Base-by-base conservation (phyloP, 1,284 basidiomycete genomes). In the Mrakiaceae sp. region DNA sequence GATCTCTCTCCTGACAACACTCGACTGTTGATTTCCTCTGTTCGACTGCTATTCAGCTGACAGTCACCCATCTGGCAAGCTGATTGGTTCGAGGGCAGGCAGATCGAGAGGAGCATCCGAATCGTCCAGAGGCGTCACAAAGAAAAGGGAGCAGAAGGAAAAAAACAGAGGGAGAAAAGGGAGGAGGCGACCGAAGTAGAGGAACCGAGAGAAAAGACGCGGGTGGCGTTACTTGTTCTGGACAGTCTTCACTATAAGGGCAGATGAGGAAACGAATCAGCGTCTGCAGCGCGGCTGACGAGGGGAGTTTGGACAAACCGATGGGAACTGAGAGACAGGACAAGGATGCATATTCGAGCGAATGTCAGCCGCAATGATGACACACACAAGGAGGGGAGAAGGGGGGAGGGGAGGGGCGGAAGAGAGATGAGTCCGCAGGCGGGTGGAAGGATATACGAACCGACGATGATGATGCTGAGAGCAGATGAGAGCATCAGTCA, bases 241-340 rank as follows among this genome's bases (percentile, higher is more conserved):
- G 62, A 63, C 62, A 43, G 65, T 51, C 62, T 66, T 66, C 57
- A 66, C 65, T 39, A 66, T 66, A 5, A 62, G 65, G 39, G 63
- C 62, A 57, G 48, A 8, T 53, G 44, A 8, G 42, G 40, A 40
- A 43, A 57, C 16, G 40, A 43, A 57, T n/a, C 6, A 40, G 40
- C 6, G 8, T 49, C 9, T 49, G 9, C 8, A 14, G 48, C 47
- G 7, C 9, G 48, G 48, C 9, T 49, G 8, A 14, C 48, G 48
- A 49, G 48, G 14, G 48, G 50, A 6, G 11, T 12, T 12, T 12
- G 50, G 50, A 10, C 14, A 52, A 16, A 27, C 27, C 27, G 27
- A 27, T 27, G 27, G 27, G 27, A 27, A 27, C 27, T 27, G 27
- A 27, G 27, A 27, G 27, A 27, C 5, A 52, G 50, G 50, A 10